Percentiles rank a stretch among this genome's conserved stretches.
phyloP scores from a whole-genome alignment of 768 basidiomycete genomes.

The Boletus reticuloceps region DNA sequence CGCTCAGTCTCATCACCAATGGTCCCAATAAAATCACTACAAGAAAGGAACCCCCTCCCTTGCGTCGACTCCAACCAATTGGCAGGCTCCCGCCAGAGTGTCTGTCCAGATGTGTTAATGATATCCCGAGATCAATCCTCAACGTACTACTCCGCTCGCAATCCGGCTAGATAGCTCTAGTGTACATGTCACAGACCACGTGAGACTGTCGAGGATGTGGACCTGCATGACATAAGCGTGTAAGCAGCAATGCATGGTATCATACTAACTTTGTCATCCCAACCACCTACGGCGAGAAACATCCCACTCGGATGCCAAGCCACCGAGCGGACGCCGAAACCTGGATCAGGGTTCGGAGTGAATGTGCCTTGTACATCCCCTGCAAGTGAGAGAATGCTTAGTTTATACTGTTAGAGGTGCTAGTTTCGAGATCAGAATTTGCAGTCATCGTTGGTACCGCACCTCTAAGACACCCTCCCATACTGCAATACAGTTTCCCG shows the following conservation, averaged over 20 bases:
- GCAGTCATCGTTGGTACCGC: conserved; percentile 8
- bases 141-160: conserved; percentile 53
- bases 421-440: background rate
- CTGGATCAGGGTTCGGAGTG: conserved; percentile 71
- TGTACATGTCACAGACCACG: conserved; percentile 66
- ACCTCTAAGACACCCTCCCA: conserved; percentile 90
- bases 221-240: conserved; percentile 43
- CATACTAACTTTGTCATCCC: conserved; percentile 76
- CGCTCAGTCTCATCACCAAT: background rate
- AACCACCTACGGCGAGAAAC: conserved; percentile 81
- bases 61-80: conserved; percentile 84
- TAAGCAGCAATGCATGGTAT: background rate
- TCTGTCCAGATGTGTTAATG: conserved; percentile 41
- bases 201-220: conserved; percentile 69
- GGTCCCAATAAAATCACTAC: conserved; percentile 39
- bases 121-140: background rate
- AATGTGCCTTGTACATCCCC: conserved; percentile 67
- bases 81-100: conserved; percentile 80
- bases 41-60: conserved; percentile 85
- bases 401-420: conserved; percentile 59
- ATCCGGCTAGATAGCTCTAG: conserved; percentile 63
- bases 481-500: conserved; percentile 68
- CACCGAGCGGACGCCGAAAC: conserved; percentile 75
- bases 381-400: conserved; percentile 65
- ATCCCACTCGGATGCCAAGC: conserved; percentile 86